A percentile compares a stretch with the other conserved stretches of the same genome.
These are phyloP conservation scores for Rhododendron molle DNA, from an alignment of 148 eudicot species.

Conservation along the genomic window DNA sequence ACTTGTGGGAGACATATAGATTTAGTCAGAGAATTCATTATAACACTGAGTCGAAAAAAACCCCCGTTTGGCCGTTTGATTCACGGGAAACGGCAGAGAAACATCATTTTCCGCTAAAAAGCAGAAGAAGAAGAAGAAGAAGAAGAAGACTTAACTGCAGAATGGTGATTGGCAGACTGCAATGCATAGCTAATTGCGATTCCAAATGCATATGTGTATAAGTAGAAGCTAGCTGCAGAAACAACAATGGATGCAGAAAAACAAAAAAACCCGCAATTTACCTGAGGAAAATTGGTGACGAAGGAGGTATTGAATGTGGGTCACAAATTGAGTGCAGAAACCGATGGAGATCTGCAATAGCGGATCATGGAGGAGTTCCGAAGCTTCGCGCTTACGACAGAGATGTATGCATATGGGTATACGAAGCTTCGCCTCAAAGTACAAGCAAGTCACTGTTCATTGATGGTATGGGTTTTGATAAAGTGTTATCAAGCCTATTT, in stretches of 20 bases:
- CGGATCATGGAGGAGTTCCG: not conserved
- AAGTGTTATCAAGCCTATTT: no score
- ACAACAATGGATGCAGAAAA: not conserved
- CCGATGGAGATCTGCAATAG: not conserved
- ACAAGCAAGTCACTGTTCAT: no score
- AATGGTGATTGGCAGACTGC: not conserved
- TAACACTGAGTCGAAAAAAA: not conserved
- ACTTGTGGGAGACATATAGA: not conserved
- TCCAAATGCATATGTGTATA: not conserved
- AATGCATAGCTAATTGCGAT: not conserved
- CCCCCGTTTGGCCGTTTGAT: not conserved
- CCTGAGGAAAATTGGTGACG: not conserved
- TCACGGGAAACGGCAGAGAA: not conserved
- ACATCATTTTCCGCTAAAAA: not conserved
- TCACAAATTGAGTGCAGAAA: not conserved
- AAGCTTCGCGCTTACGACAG: no score
- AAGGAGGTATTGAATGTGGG: not conserved
- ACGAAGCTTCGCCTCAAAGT: no score
- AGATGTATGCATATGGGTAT: no score
- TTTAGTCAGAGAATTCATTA: not conserved
- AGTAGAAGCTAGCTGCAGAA: not conserved
- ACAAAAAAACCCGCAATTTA: not conserved
- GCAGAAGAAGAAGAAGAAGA: no score
- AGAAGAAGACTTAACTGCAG: no score
- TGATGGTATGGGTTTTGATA: no score